Evolutionary conservation across 495 filamentous ascomycete species (phyloP), one percentile per base, ranked within the genome.

Genomic region (Entonaema liquescens): DNA sequence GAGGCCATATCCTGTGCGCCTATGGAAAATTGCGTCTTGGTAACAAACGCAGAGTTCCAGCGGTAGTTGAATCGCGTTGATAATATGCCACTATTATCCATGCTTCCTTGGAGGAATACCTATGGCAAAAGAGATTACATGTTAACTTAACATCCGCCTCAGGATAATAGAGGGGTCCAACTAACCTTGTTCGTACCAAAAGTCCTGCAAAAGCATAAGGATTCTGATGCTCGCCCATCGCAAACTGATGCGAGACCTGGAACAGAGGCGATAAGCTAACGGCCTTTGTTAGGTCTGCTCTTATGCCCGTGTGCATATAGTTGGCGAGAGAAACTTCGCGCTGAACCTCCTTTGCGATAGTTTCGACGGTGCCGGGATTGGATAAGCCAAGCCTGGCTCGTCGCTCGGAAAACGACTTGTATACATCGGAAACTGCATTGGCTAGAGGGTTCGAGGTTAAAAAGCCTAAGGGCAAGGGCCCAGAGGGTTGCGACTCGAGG

Each of bases 231-330:
- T 95, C 91, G 63, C 96, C 95, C 89, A 97, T 93, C 31, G 94
- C 88, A 78, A 99, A 95, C 58, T 94, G 91, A 85, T 99, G 96
- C 56, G 94, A 97, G 65, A 97, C 91, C 80, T 98, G 95, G 87
- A 99, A 99, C 74, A 98, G 83, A 52, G 95, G 96, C 69, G 89
- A 87, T 76, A 97, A 86, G 84, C 93, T 92, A 83, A 98, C 94
- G 72, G 92, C 90, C 86, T 98, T 99, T 69, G 91, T 97, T 75
- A 98, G 81, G 80, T 99, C 96, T 76, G 95, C 96, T 70, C 93
- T 91, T 77, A 99, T 86, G 62, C 96, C 96, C 19, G 92, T 87
- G 86, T 98, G 98, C 88, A 94, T 95, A 77, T 92, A 91, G 83
- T 97, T 97, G 79, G 89, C 93, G 71, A 97, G 88, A 78, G 98